Conservation (phyloP, 129 eudicot genomes). For the Arctium lappa region DNA sequence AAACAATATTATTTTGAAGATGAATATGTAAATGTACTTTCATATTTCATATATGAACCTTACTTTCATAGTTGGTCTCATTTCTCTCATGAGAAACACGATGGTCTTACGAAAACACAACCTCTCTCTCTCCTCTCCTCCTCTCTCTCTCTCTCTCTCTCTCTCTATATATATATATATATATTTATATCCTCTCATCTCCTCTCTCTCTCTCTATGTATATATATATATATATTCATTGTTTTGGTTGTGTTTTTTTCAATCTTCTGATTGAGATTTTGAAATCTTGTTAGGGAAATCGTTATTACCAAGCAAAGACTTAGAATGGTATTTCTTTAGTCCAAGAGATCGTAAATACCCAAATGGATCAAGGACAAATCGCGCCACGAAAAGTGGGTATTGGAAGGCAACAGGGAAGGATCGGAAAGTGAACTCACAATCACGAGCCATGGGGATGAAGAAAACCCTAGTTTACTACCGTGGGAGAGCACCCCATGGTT, state of each 20-base stretch:
- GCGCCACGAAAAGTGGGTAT: constrained; percentile 47
- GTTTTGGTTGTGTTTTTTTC: not conserved
- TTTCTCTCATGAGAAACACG: not conserved
- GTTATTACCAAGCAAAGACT: constrained; percentile 45
- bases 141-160: not conserved
- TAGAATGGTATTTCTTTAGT: constrained; percentile 59
- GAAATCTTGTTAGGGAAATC: constrained; percentile 35
- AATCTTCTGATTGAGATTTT: not conserved
- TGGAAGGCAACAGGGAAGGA: constrained; percentile 61
- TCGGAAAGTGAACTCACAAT: constrained; percentile 36
- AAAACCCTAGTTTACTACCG: constrained; percentile 50
- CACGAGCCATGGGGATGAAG: constrained; percentile 50
- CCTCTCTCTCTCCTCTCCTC: not conserved
- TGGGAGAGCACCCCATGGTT: constrained; percentile 53
- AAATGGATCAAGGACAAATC: constrained; percentile 54
- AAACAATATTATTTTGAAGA: too few species aligned
- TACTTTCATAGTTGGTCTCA: not conserved
- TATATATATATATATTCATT: too few species aligned
- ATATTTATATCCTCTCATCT: too few species aligned
- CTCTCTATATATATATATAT: not conserved
- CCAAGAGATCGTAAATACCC: constrained; percentile 61
- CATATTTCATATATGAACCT: not conserved
- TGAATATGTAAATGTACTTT: too few species aligned
- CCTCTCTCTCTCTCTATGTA: not conserved
- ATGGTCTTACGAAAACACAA: not conserved